Percentiles rank a stretch among this genome's conserved stretches.
Conservation (phyloP, 2,329 filamentous ascomycete species). For the Colletotrichum destructivum region DNA sequence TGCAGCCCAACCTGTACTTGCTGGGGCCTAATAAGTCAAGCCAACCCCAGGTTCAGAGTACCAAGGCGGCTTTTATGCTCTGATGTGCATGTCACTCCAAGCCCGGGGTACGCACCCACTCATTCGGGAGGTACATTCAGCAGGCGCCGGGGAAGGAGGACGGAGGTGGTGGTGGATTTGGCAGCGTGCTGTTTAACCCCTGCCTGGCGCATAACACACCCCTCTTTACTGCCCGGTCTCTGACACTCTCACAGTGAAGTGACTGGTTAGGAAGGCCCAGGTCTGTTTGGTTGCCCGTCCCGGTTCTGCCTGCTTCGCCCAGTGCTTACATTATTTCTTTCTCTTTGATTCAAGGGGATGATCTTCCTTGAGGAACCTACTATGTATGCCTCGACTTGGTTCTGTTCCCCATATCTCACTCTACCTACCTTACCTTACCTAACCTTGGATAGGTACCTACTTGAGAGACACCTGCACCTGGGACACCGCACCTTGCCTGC, state of each 20-base stretch:
- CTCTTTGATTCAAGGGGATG: not conserved
- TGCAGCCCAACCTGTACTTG: conserved; percentile 48
- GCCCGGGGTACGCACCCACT: not conserved
- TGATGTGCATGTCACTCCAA: not conserved
- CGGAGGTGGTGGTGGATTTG: not conserved
- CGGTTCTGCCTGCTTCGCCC: not conserved
- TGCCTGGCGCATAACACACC: conserved; percentile 18
- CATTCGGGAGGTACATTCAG: not conserved
- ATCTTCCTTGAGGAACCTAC: not conserved
- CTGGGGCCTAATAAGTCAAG: conserved; percentile 6
- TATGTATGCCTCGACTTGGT: not conserved
- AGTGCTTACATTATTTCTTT: not conserved
- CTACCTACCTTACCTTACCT: not conserved
- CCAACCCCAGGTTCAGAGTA: not conserved
- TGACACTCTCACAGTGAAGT: not conserved
- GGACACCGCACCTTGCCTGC: conserved; percentile 13
- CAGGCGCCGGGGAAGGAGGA: not conserved
- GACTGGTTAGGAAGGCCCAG: not conserved
- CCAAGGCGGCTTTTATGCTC: conserved; percentile 1
- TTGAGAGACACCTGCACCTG: not conserved
- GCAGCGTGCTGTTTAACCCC: conserved; percentile 3
- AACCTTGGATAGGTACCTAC: not conserved
- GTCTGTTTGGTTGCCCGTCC: not conserved
- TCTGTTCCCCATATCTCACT: too few relatives aligned
- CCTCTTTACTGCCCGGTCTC: not conserved